phyloP scores from a whole-genome alignment of 2,329 filamentous ascomycete species.

The Beauveria caledonica region DNA sequence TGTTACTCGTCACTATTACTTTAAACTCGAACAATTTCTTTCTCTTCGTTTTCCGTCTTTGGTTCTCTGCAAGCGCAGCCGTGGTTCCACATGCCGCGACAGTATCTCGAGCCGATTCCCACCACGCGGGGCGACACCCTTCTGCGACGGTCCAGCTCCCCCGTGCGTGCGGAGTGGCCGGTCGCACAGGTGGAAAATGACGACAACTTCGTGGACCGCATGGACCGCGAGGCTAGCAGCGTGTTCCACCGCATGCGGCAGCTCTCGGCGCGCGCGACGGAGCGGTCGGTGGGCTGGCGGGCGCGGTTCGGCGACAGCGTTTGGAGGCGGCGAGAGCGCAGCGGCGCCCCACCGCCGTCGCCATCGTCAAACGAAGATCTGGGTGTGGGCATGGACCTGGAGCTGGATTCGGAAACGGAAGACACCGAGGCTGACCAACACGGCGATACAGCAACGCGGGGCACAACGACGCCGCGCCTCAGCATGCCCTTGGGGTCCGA shows the following conservation, averaged over 20 bases:
- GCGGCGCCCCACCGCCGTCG: neutral
- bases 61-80: neutral
- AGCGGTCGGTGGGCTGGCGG: neutral
- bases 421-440: neutral
- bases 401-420: neutral
- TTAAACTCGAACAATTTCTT: neutral
- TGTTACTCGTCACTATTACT: neutral
- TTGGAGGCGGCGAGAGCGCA: neutral
- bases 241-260: neutral
- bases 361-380: neutral
- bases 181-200: neutral
- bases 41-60: too few species aligned
- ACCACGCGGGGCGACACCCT: neutral
- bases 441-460: constrained; percentile 20
- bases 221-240: neutral
- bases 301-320: neutral
- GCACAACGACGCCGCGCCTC: constrained; percentile 23
- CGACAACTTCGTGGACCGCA: neutral
- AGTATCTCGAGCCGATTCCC: neutral
- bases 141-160: neutral
- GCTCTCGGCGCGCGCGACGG: constrained; percentile 1
- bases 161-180: neutral
- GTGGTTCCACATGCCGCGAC: neutral
- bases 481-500: constrained; percentile 31
- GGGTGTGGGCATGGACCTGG: neutral